Base-by-base conservation (phyloP, 768 basidiomycete species). In the Agaricus subrufescens region DNA sequence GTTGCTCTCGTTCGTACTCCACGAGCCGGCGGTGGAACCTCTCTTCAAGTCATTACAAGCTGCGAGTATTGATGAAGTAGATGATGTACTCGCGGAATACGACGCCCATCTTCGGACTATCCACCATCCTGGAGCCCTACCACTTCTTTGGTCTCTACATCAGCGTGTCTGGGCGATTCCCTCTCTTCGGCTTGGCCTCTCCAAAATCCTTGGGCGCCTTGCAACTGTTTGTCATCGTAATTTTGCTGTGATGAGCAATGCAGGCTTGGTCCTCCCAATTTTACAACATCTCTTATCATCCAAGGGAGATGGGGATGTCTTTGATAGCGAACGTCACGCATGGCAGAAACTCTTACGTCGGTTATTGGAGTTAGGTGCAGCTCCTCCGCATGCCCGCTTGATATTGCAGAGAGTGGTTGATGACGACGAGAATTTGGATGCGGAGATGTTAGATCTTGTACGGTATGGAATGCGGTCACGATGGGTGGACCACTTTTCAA, bases 401-500 rank as follows among this genome's bases (percentile, higher is more conserved):
- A 78, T 93, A 39, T 84, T 94, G 53, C 82, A 86, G 60, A 74
- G 72, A 27, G 76, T 77, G 0, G 73, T 86, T 46, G 71, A 67
- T 40, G 72, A 69, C 1, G 75, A 81, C 52, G 76, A 78, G 12
- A 73, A 71, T 0, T 66, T 91, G 26, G 83, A 91, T 58, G 65
- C 70, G 5, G 87, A 89, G 46, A 75, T 89, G 37, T 66, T 92
- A 45, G 89, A 90, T 44, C 69, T 91, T 27, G 75, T 93, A 52
- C 81, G 87, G 6, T 76, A 79, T 46, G 84, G 82, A 2, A 85
- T 89, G 77, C 86, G 82, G 66, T 83, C 84, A 39, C 78, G 83
- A 34, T 93, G 91, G 91, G 83, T 87, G 0, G 81, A 84, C 54
- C 91, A 93, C 65, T 80, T 94, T 58, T 87, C 83, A 2, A 71